Percentiles rank a stretch among this genome's conserved stretches.
These are phyloP conservation scores for Pontederia paniculata DNA, from an alignment of 176 grass and related monocot genomes.

Conservation along the genomic window DNA sequence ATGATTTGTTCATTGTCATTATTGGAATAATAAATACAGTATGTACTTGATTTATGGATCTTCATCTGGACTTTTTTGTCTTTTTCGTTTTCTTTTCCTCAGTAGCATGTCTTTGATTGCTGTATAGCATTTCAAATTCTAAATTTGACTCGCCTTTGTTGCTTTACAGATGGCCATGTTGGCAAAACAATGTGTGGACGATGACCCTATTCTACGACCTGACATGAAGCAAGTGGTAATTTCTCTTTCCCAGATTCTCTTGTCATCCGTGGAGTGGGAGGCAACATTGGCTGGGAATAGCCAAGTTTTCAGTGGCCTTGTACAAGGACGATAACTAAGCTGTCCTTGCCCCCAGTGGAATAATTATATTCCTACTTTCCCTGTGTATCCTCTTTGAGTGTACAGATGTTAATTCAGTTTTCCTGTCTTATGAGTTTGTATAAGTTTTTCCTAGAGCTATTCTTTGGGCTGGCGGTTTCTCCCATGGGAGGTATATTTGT, in stretches of 20 bases:
- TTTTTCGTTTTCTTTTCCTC: too few species aligned
- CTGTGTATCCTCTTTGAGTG: too few species aligned
- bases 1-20: neutral
- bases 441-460: too few species aligned
- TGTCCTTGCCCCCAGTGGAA: neutral
- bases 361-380: too few species aligned
- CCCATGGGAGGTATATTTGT: too few species aligned
- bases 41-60: too few species aligned
- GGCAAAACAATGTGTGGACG: conserved; percentile 88
- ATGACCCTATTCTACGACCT: conserved; percentile 80
- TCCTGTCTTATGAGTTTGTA: too few species aligned
- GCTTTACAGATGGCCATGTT: conserved; percentile 60
- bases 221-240: conserved; percentile 99
- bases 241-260: conserved; percentile 78
- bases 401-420: too few species aligned
- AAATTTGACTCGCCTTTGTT: neutral
- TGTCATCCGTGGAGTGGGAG: conserved; percentile 96
- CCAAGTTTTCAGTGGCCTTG: conserved; percentile 95
- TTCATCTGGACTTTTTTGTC: too few species aligned
- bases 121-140: too few species aligned
- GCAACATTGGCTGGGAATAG: conserved; percentile 72
- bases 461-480: too few species aligned
- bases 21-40: neutral
- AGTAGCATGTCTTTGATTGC: too few species aligned
- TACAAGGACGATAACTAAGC: conserved; percentile 64